Conservation (phyloP, 148 eudicot species). For the Fagopyrum tataricum region DNA sequence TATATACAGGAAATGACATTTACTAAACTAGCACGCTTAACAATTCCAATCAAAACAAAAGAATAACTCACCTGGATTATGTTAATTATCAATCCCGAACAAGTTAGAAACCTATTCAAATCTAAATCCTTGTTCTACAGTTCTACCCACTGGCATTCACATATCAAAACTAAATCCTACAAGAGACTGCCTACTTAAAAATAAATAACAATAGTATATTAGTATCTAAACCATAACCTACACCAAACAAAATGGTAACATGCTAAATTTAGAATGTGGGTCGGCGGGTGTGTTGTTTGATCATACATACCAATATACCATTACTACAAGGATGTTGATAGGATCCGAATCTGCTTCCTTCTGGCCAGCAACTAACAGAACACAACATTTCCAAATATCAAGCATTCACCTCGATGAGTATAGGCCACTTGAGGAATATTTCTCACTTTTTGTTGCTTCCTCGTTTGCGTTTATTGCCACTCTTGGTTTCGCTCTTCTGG, state of each 20-base stretch:
- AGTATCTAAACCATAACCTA: slow-evolving; percentile 3
- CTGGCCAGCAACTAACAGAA: not conserved
- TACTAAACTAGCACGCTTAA: too few species aligned
- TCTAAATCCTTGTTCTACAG: not conserved
- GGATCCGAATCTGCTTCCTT: not conserved
- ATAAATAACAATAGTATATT: not conserved
- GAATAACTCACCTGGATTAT: too few species aligned
- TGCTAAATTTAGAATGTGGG: slow-evolving; percentile 2
- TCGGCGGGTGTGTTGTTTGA: not conserved
- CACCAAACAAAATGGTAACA: not conserved
- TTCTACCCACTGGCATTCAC: slow-evolving; percentile 3
- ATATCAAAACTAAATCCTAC: slow-evolving; percentile 2
- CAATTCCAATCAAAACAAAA: too few species aligned
- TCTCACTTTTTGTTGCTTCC: slow-evolving; percentile 10
- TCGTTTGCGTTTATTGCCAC: slow-evolving; percentile 11
- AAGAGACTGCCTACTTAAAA: not conserved
- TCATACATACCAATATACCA: not conserved
- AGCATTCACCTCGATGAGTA: too few species aligned
- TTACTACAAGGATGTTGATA: not conserved
- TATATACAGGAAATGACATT: too few species aligned
- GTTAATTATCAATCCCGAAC: too few species aligned
- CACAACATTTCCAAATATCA: too few species aligned
- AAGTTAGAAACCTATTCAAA: not conserved
- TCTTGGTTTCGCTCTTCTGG: slow-evolving; percentile 6
- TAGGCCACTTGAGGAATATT: not conserved